Conservation (phyloP, 2,329 filamentous ascomycete genomes). For the Calonectria pseudoreteaudii region DNA sequence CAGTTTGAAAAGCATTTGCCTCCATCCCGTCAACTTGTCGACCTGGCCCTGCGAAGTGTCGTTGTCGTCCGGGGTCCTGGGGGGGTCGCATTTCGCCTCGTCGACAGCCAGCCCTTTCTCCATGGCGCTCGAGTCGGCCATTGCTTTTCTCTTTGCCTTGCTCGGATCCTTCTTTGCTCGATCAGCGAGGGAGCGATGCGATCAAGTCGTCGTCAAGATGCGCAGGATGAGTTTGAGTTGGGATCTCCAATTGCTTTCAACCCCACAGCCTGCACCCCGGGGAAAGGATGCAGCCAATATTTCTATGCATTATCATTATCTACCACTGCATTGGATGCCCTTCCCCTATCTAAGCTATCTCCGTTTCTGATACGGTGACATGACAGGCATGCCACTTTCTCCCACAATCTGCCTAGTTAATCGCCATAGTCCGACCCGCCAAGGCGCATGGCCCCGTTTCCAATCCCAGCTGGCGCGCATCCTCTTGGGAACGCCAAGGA, state of each 20-base stretch:
- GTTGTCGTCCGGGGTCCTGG: constrained; percentile 11
- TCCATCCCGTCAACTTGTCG: constrained; percentile 11
- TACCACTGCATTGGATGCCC: constrained; percentile 1
- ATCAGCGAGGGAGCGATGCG: background rate
- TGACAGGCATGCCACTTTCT: background rate
- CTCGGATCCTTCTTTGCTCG: background rate
- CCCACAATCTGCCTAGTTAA: background rate
- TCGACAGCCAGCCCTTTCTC: constrained; percentile 7
- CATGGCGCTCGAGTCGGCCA: constrained; percentile 6
- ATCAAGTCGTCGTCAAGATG: background rate
- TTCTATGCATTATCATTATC: constrained; percentile 18
- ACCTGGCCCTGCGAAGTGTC: constrained; percentile 19
- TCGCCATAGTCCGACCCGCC: background rate
- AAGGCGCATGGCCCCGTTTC: background rate
- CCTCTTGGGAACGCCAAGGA: constrained; percentile 8
- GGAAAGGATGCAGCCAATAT: constrained; percentile 19
- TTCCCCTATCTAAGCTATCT: constrained; percentile 18
- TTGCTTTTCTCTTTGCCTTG: background rate
- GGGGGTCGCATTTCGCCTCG: constrained; percentile 10
- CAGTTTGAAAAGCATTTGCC: background rate
- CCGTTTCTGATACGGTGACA: constrained; percentile 8
- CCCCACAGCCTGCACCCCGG: background rate
- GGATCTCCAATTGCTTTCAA: background rate
- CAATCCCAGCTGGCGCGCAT: background rate
- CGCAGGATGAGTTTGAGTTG: no score